These are phyloP conservation scores for Colletotrichum sp. DNA, from an alignment of 2,329 filamentous ascomycete species.

Conservation along the genomic window DNA sequence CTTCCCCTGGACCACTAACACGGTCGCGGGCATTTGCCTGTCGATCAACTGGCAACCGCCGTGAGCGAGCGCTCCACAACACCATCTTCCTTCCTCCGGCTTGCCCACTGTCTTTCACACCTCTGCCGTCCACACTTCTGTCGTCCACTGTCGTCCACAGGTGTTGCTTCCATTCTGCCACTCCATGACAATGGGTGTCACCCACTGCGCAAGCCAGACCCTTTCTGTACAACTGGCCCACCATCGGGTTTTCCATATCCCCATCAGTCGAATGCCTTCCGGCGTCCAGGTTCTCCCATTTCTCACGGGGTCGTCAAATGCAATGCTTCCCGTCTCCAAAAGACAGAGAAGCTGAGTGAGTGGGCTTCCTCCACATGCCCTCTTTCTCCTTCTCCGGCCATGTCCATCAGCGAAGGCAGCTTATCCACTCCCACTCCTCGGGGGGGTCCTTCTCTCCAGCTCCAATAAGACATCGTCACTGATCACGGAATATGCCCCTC, in stretches of 20 bases:
- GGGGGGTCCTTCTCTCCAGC: background rate
- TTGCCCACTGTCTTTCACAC: too few species aligned
- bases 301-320: background rate
- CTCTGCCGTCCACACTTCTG: too few species aligned
- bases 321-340: background rate
- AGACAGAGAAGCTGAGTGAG: background rate
- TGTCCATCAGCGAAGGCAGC: background rate
- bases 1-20: background rate
- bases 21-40: constrained; percentile 6
- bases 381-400: background rate
- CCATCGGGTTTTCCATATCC: background rate
- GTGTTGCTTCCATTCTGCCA: background rate
- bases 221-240: background rate
- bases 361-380: background rate
- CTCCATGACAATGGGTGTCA: background rate
- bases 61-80: background rate
- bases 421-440: background rate
- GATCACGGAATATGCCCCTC: background rate
- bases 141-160: background rate
- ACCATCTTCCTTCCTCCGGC: background rate
- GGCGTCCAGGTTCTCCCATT: background rate
- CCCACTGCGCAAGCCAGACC: constrained; percentile 1
- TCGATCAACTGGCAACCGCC: constrained; percentile 8
- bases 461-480: background rate
- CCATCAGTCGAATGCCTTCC: background rate